Evolutionary conservation across 495 filamentous ascomycete species (phyloP), one percentile per base, ranked within the genome.

Genomic region (Bathelium albidoporum): DNA sequence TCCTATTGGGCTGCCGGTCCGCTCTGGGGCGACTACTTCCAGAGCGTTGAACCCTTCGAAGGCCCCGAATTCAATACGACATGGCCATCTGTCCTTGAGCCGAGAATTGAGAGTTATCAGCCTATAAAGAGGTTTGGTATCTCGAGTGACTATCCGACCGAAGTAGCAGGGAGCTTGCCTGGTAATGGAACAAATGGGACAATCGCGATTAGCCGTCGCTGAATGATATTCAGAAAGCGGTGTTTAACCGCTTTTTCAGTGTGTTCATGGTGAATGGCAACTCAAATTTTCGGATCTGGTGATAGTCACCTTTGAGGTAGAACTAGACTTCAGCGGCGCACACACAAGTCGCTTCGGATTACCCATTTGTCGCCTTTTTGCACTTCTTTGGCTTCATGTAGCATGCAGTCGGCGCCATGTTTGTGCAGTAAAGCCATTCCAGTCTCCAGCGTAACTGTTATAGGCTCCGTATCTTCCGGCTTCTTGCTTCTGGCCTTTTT

Each of bases 321-420:
- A 31, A 7, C 7, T 59, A 7, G 26, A 29, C 28, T 12, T 67
- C 60, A 87, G 63, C 79, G 76, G 68, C 71, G 82, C 22, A 95
- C 85, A 68, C 91, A 91, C 61, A 96, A 74, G 79, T 96, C 93
- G 59, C 87, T 95, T 61, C 93, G 78, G 59, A 97, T 80, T 60
- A 97, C 86, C 92, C 92, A 97, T 72, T 96, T 97, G 73, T 95
- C 91, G 16, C 92, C 93, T 45, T 80, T 78, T 0, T 72, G 82
- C 0, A 96, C 92, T 68, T 94, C 83, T 64, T 79, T 80, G 9
- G 91, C 91, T 73, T 97, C 91, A 75, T 96, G 93, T 59, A 96
- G 74, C 80, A 97, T 83, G 74, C 93, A 96, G 55, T 89, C 85
- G 65, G 89, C 82, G 1, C 93, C 93, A 75, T 97, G 93, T 36